Percentiles rank a stretch among this genome's conserved stretches.
phyloP scores from a whole-genome alignment of 2,329 filamentous ascomycete species.

The Berkeleyomyces basicola region DNA sequence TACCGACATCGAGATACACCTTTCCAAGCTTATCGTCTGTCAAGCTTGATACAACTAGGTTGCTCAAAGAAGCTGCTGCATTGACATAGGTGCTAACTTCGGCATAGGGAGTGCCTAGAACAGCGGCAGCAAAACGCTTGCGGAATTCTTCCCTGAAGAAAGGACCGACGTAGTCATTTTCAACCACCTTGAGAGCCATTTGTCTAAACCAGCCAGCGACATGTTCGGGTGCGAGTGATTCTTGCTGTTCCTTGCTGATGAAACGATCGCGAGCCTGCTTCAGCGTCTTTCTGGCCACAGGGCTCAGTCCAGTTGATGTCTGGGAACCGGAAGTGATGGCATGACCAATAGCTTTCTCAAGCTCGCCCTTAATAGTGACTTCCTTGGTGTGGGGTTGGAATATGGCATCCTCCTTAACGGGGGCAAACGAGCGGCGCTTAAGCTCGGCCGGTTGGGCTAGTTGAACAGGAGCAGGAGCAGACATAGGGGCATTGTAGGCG shows the following conservation, averaged over 20 bases:
- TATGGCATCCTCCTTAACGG: slow-evolving; percentile 30
- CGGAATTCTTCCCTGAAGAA: slow-evolving; percentile 56
- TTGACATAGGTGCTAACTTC: slow-evolving; percentile 52
- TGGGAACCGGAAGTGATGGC: slow-evolving; percentile 30
- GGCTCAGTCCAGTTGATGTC: slow-evolving; percentile 32
- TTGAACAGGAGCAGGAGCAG: slow-evolving; percentile 17
- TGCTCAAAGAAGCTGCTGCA: slow-evolving; percentile 51
- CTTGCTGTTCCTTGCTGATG: slow-evolving; percentile 36
- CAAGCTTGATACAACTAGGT: slow-evolving; percentile 56
- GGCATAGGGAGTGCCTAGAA: slow-evolving; percentile 59
- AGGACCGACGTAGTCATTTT: slow-evolving; percentile 39
- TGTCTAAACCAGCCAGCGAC: slow-evolving; percentile 31
- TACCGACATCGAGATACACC: slow-evolving; percentile 66
- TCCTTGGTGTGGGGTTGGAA: slow-evolving; percentile 25
- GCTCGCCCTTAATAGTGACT: slow-evolving; percentile 25
- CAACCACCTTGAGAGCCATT: slow-evolving; percentile 29
- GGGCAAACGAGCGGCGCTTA: slow-evolving; percentile 23
- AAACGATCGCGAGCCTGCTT: slow-evolving; percentile 31
- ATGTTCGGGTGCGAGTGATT: slow-evolving; percentile 33
- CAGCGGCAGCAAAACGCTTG: slow-evolving; percentile 45
- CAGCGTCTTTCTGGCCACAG: slow-evolving; percentile 33
- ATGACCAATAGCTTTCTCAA: slow-evolving; percentile 30
- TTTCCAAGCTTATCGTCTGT: slow-evolving; percentile 70
- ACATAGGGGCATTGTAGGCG: slow-evolving; percentile 25
- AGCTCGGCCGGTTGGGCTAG: slow-evolving; percentile 17